These are phyloP conservation scores for Fusarium citri DNA, from an alignment of 2,329 filamentous ascomycete genomes.

Conservation along the genomic window DNA sequence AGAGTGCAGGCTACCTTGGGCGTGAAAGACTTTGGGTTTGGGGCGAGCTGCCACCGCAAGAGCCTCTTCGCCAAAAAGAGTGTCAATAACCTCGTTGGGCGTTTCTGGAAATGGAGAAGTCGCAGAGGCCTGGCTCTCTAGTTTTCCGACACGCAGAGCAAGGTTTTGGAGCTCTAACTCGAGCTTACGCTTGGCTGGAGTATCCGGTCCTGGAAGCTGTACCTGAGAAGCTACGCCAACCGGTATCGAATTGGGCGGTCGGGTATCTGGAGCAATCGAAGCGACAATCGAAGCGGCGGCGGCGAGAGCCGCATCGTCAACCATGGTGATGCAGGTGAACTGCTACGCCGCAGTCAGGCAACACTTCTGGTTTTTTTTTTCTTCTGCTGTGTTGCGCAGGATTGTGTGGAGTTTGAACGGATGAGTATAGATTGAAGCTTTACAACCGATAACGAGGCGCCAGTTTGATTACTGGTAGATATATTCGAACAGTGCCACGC, in stretches of 20 bases:
- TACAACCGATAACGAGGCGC: conserved; percentile 10
- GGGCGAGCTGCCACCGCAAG: conserved; percentile 56
- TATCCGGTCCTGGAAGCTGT: conserved; percentile 81
- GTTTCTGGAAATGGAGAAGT: conserved; percentile 78
- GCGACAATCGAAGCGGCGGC: conserved; percentile 66
- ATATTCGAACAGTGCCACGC: conserved; percentile 14
- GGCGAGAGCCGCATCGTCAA: conserved; percentile 66
- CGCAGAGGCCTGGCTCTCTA: conserved; percentile 81
- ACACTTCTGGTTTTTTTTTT: conserved; percentile 2
- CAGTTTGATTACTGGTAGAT: conserved; percentile 12
- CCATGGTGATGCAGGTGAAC: conserved; percentile 54
- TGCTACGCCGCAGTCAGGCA: conserved; percentile 47
- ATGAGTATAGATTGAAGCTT: conserved; percentile 13
- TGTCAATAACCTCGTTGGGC: conserved; percentile 78
- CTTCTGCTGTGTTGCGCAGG: conserved; percentile 7
- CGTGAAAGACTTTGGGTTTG: conserved; percentile 60
- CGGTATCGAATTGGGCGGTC: conserved; percentile 54
- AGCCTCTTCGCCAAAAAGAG: conserved; percentile 70
- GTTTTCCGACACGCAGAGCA: conserved; percentile 79
- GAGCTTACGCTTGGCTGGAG: conserved; percentile 79
- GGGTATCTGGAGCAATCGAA: conserved; percentile 61
- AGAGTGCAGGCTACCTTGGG: conserved; percentile 56
- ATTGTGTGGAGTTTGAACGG: conserved; percentile 15
- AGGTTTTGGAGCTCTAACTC: conserved; percentile 87
- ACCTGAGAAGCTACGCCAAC: conserved; percentile 63